These are phyloP conservation scores for Lomentospora prolificans DNA, from an alignment of 2,329 filamentous ascomycete genomes.

Conservation along the genomic window DNA sequence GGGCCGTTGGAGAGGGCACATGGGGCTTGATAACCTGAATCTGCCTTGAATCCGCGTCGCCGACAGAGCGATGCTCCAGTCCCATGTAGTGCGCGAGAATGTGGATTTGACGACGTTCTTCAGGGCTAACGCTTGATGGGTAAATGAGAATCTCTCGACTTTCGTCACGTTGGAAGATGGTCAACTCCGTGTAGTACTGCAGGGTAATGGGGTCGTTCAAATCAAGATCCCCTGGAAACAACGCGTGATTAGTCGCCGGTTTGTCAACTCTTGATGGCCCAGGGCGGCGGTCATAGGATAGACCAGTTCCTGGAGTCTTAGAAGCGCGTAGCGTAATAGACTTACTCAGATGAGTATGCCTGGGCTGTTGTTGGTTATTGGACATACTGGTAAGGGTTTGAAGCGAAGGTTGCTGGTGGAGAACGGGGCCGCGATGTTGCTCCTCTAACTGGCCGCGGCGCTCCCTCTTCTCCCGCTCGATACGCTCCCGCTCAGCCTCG, in stretches of 20 bases:
- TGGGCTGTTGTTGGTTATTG: conserved; percentile 47
- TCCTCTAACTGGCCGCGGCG: conserved; percentile 93
- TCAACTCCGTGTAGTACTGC: conserved; percentile 80
- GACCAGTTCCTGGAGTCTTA: background rate
- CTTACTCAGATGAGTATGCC: conserved; percentile 37
- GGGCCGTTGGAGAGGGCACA: conserved; percentile 39
- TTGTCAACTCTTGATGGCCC: background rate
- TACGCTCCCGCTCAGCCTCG: conserved; percentile 84
- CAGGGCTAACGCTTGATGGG: conserved; percentile 66
- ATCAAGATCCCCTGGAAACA: conserved; percentile 55
- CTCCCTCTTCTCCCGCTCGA: conserved; percentile 94
- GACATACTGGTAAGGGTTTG: conserved; percentile 62
- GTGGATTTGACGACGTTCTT: conserved; percentile 83
- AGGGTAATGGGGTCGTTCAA: conserved; percentile 84
- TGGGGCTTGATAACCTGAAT: conserved; percentile 76
- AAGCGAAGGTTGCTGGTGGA: conserved; percentile 79
- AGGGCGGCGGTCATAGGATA: background rate
- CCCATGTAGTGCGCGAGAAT: conserved; percentile 93
- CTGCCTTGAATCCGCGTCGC: conserved; percentile 76
- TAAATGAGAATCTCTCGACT: conserved; percentile 75
- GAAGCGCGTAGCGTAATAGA: background rate
- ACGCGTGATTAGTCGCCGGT: background rate
- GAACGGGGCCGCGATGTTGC: conserved; percentile 71
- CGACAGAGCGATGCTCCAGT: conserved; percentile 81
- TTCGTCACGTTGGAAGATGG: conserved; percentile 76